These are phyloP conservation scores for Silene vulgaris DNA, from an alignment of 179 eudicot genomes.

Conservation along the genomic window DNA sequence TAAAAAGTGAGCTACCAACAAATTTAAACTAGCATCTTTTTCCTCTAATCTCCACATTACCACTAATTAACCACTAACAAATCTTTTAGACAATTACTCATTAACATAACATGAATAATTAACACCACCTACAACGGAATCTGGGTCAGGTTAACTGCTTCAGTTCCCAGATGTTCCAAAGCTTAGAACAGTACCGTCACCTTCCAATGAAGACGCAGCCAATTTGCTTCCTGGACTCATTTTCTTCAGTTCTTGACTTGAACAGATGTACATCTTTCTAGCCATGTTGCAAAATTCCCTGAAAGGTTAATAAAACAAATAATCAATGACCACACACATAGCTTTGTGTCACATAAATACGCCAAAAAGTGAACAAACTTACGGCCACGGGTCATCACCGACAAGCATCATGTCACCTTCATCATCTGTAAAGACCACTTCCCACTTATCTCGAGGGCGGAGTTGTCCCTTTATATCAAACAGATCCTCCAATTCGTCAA, in stretches of 20 bases:
- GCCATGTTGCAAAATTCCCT: constrained; percentile 84
- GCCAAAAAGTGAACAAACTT: constrained; percentile 26
- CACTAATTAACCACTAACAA: constrained; percentile 18
- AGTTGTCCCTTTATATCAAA: constrained; percentile 77
- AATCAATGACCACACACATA: background rate
- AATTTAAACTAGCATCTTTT: background rate
- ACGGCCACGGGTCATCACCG: constrained; percentile 96
- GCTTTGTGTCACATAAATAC: background rate
- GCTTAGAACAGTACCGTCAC: constrained; percentile 46
- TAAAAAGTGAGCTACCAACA: constrained; percentile 30
- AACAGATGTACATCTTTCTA: constrained; percentile 59
- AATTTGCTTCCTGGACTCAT: constrained; percentile 53
- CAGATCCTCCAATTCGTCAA: constrained; percentile 67
- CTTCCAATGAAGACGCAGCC: constrained; percentile 36
- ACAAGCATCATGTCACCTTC: constrained; percentile 97
- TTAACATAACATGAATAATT: constrained; percentile 1
- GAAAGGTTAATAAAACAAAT: constrained; percentile 3
- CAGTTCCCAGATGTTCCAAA: constrained; percentile 40
- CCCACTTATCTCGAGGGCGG: constrained; percentile 59
- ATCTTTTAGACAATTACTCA: constrained; percentile 17
- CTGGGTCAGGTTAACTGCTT: background rate
- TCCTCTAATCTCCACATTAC: constrained; percentile 22
- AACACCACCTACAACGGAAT: background rate
- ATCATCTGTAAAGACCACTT: constrained; percentile 71
- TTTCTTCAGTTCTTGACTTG: constrained; percentile 72